Conservation (phyloP, 2,329 filamentous ascomycete genomes). For the Clonostachys sp. region DNA sequence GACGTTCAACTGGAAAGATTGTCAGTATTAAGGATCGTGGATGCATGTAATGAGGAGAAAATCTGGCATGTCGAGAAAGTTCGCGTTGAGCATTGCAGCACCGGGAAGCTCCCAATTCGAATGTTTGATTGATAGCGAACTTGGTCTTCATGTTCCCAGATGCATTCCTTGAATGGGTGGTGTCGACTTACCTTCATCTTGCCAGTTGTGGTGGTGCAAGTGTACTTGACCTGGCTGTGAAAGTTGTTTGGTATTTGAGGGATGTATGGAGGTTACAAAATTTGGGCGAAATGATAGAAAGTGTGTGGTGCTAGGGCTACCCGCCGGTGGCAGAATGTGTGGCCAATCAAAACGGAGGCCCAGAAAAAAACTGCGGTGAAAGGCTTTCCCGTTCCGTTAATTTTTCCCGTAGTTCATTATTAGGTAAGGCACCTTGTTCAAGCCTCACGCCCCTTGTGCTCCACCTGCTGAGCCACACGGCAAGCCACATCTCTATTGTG, state of each 20-base stretch:
- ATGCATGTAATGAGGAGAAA: too few species aligned
- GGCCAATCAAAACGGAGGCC: slow-evolving; percentile 21
- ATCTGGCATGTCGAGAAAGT: background rate
- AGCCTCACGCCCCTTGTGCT: background rate
- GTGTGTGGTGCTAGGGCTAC: slow-evolving; percentile 37
- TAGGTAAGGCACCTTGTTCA: too few species aligned
- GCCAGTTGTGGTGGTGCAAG: slow-evolving; percentile 40
- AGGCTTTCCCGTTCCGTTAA: slow-evolving; percentile 10
- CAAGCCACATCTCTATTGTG: background rate
- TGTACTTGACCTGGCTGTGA: slow-evolving; percentile 34
- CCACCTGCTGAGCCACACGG: background rate
- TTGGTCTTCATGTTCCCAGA: background rate
- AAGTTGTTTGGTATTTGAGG: slow-evolving; percentile 21
- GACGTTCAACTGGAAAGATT: slow-evolving; percentile 52
- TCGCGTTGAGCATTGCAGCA: background rate
- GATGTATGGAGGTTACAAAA: slow-evolving; percentile 21
- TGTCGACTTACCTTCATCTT: slow-evolving; percentile 38
- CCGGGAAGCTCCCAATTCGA: background rate
- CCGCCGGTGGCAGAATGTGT: background rate
- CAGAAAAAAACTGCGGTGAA: slow-evolving; percentile 7
- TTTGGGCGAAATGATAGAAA: slow-evolving; percentile 30
- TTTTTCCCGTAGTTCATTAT: too few species aligned
- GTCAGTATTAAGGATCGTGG: slow-evolving; percentile 9
- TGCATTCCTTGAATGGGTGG: background rate
- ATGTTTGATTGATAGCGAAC: background rate